phyloP scores from a whole-genome alignment of 352 stramenopile genomes.

The Blastocystis sp. region DNA sequence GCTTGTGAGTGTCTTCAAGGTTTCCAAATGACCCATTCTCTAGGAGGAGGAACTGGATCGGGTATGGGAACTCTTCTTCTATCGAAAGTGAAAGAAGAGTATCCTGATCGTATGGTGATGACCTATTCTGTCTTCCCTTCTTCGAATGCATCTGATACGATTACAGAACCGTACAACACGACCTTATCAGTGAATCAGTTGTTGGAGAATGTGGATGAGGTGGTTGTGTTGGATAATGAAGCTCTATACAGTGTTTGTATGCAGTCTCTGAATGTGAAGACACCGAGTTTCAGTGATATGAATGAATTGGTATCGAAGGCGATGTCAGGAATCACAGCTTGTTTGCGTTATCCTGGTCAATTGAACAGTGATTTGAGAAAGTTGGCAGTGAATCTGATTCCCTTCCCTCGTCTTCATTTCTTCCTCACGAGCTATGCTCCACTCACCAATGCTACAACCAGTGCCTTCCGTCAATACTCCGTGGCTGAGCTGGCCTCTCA shows the following conservation, averaged over 20 bases:
- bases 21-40: slow-evolving; percentile 98
- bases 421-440: slow-evolving; percentile 99
- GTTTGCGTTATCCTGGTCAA: slow-evolving; percentile 94
- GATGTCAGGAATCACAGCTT: slow-evolving; percentile 97
- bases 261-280: slow-evolving; percentile 96
- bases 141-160: slow-evolving; percentile 91
- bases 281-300: slow-evolving; percentile 94
- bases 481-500: slow-evolving; percentile 96
- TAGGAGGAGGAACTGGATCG: slow-evolving; percentile 95
- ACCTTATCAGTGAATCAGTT: slow-evolving; percentile 98
- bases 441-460: slow-evolving; percentile 88
- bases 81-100: slow-evolving; percentile 97
- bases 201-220: slow-evolving; percentile 98
- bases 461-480: slow-evolving; percentile 94
- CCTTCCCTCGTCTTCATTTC: slow-evolving; percentile 98
- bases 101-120: slow-evolving; percentile 97
- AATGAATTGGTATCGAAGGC: slow-evolving; percentile 97
- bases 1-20: slow-evolving; percentile 95
- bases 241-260: slow-evolving; percentile 99
- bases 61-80: slow-evolving; percentile 98
- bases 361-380: slow-evolving; percentile 98
- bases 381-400: slow-evolving; percentile 96
- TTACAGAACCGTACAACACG: slow-evolving; percentile 99
- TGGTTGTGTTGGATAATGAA: slow-evolving; percentile 99
- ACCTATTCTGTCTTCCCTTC: slow-evolving; percentile 98